Evolutionary conservation across 139 green algal species (phyloP).

Genomic region (Eudorina sp.): DNA sequence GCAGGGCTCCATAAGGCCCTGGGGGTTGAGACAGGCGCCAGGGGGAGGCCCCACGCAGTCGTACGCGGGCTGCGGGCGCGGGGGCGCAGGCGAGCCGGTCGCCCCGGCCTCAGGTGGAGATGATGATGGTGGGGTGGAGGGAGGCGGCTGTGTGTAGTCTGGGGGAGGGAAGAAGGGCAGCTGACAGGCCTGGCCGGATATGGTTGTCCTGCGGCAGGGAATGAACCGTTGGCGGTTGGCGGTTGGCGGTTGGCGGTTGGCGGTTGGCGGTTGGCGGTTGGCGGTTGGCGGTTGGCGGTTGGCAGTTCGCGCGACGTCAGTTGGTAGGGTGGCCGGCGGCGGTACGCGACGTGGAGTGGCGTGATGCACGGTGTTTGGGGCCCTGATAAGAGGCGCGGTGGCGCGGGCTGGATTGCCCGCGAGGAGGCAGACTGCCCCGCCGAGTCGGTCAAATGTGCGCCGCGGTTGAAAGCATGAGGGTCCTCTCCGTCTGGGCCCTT

Average conservation of each 20-base stretch:
- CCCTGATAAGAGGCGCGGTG: too few relatives aligned
- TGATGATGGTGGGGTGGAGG: neutral
- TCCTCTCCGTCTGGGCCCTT: too few relatives aligned
- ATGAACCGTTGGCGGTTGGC: too few relatives aligned
- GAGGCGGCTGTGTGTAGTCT: too few relatives aligned
- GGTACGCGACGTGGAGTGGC: neutral
- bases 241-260: too few relatives aligned
- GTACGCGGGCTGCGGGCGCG: neutral
- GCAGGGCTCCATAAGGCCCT: slow-evolving; percentile 36
- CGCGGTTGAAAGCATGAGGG: too few relatives aligned
- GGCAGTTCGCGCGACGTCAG: neutral
- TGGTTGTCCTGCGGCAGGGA: slow-evolving; percentile 13
- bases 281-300: too few relatives aligned
- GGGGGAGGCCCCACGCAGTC: slow-evolving; percentile 29
- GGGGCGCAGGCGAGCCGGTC: neutral
- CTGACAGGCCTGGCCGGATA: slow-evolving; percentile 37
- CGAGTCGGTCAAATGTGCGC: too few relatives aligned
- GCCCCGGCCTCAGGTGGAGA: neutral
- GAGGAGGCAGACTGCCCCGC: too few relatives aligned
- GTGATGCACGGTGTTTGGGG: too few relatives aligned
- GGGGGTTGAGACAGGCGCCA: slow-evolving; percentile 32
- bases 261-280: too few relatives aligned
- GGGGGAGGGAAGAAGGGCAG: slow-evolving; percentile 23
- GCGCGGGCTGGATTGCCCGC: too few relatives aligned
- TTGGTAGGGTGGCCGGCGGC: neutral